Evolutionary conservation across 805 yeast genomes (phyloP).

Genomic region (Dipodascus geniculatus): DNA sequence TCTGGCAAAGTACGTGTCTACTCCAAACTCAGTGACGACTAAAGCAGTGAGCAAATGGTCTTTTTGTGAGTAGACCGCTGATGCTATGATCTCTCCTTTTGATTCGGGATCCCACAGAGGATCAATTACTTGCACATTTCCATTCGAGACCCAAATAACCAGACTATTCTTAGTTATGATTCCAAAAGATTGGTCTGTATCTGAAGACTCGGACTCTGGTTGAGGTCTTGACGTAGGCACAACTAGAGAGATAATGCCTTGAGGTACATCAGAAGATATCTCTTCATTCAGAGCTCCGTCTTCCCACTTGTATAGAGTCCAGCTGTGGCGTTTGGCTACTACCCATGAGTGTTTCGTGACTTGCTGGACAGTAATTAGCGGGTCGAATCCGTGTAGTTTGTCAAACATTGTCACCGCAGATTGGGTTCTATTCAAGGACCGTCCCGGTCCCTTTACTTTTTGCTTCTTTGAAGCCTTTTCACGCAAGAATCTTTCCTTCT

Average conservation of each 20-base stretch:
- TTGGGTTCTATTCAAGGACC: background rate
- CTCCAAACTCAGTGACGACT: background rate
- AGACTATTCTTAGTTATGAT: slow-evolving; percentile 7
- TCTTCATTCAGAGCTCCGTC: slow-evolving; percentile 8
- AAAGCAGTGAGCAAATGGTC: background rate
- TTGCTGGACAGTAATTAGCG: slow-evolving; percentile 6
- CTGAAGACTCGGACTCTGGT: background rate
- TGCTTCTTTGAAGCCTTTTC: too few species aligned
- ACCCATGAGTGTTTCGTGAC: slow-evolving; percentile 11
- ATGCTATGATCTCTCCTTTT: background rate
- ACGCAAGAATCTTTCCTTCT: too few species aligned
- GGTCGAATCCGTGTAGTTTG: slow-evolving; percentile 4
- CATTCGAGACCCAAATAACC: slow-evolving; percentile 9
- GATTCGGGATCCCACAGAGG: slow-evolving; percentile 6
- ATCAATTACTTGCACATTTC: slow-evolving; percentile 9
- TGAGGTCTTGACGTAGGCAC: background rate
- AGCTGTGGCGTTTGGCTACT: slow-evolving; percentile 10
- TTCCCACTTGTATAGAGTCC: slow-evolving; percentile 13
- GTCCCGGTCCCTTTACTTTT: background rate
- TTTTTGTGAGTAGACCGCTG: background rate
- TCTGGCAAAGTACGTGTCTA: background rate
- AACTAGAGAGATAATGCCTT: slow-evolving; percentile 4
- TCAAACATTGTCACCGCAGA: background rate
- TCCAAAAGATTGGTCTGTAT: slow-evolving; percentile 7
- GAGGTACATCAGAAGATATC: slow-evolving; percentile 8